A percentile compares a stretch with the other conserved stretches of the same genome.
These are phyloP conservation scores for Mycena leptocephala DNA, from an alignment of 768 basidiomycete species.

Conservation along the genomic window DNA sequence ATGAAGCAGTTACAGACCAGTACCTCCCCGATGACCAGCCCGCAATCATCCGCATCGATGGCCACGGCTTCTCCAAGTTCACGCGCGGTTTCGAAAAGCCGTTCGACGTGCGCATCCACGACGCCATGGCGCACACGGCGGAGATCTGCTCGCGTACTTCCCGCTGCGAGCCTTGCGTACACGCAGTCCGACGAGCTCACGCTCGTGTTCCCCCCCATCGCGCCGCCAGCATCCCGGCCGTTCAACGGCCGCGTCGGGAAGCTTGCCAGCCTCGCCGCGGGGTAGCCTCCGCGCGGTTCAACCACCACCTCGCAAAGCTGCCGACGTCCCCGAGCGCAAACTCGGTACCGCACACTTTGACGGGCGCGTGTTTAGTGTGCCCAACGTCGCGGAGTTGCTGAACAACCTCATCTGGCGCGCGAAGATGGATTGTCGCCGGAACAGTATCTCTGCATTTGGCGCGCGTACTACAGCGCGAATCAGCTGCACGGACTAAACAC, in stretches of 20 bases:
- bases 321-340: slow-evolving; percentile 11
- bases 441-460: slow-evolving; percentile 32
- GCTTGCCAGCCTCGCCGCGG: slow-evolving; percentile 29
- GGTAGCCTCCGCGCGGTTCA: slow-evolving; percentile 32
- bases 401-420: slow-evolving; percentile 37
- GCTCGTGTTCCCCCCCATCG: slow-evolving; percentile 32
- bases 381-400: slow-evolving; percentile 20
- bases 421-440: slow-evolving; percentile 31
- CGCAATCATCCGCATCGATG: slow-evolving; percentile 28
- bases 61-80: slow-evolving; percentile 35
- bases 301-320: slow-evolving; percentile 21
- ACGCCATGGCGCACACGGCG: slow-evolving; percentile 27
- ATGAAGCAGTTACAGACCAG: slow-evolving; percentile 30
- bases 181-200: slow-evolving; percentile 37
- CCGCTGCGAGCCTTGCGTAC: slow-evolving; percentile 34
- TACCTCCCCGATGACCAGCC: slow-evolving; percentile 27
- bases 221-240: neutral
- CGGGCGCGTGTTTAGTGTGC: slow-evolving; percentile 29
- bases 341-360: slow-evolving; percentile 33
- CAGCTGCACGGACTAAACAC: slow-evolving; percentile 26
- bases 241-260: slow-evolving; percentile 34
- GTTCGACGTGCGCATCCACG: slow-evolving; percentile 33
- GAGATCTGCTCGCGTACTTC: slow-evolving; percentile 29
- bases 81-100: slow-evolving; percentile 35
- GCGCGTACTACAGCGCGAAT: slow-evolving; percentile 26